Base-by-base conservation (phyloP, 83 land plant genomes). In the Isoetes engelmannii region DNA sequence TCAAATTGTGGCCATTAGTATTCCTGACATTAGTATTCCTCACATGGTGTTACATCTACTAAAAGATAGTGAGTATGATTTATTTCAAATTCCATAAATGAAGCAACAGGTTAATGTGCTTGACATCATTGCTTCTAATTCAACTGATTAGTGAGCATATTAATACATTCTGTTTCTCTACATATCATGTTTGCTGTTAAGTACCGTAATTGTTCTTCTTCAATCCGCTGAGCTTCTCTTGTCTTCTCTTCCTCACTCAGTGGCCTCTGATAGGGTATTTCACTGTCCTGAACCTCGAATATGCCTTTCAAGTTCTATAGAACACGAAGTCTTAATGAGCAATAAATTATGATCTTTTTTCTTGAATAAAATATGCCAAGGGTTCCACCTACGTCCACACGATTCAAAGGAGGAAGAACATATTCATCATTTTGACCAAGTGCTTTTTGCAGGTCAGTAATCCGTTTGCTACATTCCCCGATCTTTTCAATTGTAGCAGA, bases 261-360 rank as follows among this genome's bases (percentile, higher is more conserved):
- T 18, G 46, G 15, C 6, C 73, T 72, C 60, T 60, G 72, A 13
- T 68, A 67, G 6, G 60, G 47, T 3, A 78, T 58, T 61, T 78
- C 80, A 13, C 68, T 67, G n/a, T 78, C 76, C 19, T 78, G 73
- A 0, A 78, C 77, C 50, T 68, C 67, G 62, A 72, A 78, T 42
- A 73, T 60, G 19, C 60, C 64, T 15, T 60, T 69, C 61, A 67
- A 46, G 15, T 74, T 74, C 80, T 78, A 66, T 12, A n/a, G 44
- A 58, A 10, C 7, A 9, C 6, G 50, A 5, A 51, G 46, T 48
- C 6, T 41, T 19, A 59, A 0, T 1, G 55, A 28, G 37, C 2
- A 28, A 28, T 28, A 28, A 28, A 2, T 28, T 28, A 28, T 28
- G 1, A 28, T 28, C 37, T 28, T 28, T 28, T 28, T 17, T 51